Base-by-base conservation (phyloP, 495 filamentous ascomycete genomes). In the Astrocystis sublimbata region DNA sequence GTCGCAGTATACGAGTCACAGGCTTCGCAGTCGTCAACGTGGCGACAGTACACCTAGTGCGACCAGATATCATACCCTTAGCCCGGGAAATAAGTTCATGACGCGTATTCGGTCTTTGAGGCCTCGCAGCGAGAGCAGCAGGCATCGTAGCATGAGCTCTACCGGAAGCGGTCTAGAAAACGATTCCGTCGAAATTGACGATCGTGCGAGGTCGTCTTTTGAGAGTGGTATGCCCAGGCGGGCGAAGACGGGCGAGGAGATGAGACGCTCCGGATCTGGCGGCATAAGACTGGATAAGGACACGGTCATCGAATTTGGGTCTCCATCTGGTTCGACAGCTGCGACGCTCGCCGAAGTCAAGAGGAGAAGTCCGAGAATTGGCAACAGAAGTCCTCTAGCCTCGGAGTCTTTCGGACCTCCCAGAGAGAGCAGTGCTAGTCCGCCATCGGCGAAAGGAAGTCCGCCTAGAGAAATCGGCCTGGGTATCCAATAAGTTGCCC, bases 231-330 rank as follows among this genome's bases (percentile, higher is more conserved):
- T 54, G 1, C 15, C 33, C 10, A 45, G 38, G 19, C 35, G 15
- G n/a, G 40, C 38, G 7, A 56, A 28, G 9, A 30, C 60, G 2
- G 63, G 63, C 0, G 70, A 75, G 55, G 43, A 68, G 12, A 74
- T 74, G 71, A 24, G 59, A 2, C 63, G 70, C 0, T 67, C 69
- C 6, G 68, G 60, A 23, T 60, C 51, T 28, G 67, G 60, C 6
- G 74, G 72, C 9, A 66, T 73, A 19, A 52, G 60, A 28, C 62
- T 76, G 15, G 50, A 53, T 1, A 65, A 69, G 3, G 74, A 73
- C 4, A 58, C 43, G 15, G 64, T 75, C 15, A 68, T 75, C 26
- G 74, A 68, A 46, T 76, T 75, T 51, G 74, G 73, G 4, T 63
- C 68, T 8, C 60, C 67, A 8, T 54, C 56, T 9, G 46, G 38